These are phyloP conservation scores for Penicillium samsonianum DNA, from an alignment of 495 filamentous ascomycete genomes.

Conservation along the genomic window DNA sequence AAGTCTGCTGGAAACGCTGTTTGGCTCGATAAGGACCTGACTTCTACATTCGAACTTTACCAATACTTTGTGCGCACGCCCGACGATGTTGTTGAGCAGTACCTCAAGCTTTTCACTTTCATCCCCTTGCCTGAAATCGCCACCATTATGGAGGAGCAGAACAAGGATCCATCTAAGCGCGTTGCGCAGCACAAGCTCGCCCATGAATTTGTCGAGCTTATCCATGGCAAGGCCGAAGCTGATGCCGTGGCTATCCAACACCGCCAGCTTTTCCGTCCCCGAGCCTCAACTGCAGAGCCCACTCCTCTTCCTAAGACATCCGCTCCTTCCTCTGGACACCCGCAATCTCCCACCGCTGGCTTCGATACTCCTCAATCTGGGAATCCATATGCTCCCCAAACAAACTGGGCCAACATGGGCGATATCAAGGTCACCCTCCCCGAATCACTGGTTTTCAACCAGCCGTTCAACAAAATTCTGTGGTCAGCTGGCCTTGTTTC, in stretches of 20 bases:
- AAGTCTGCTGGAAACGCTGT: conserved; percentile 94
- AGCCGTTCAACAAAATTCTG: conserved; percentile 63
- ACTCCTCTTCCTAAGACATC: conserved; percentile 40
- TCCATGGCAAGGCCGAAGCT: conserved; percentile 68
- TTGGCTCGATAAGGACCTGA: conserved; percentile 84
- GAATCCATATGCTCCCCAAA: conserved; percentile 44
- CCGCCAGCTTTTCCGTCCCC: conserved; percentile 53
- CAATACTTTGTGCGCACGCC: conserved; percentile 85
- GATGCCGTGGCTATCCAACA: conserved; percentile 58
- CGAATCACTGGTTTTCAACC: conserved; percentile 59
- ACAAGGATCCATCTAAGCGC: conserved; percentile 63
- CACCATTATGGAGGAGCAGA: conserved; percentile 65
- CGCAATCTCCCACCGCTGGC: conserved; percentile 23
- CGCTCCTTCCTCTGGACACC: conserved; percentile 19
- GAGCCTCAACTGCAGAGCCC: conserved; percentile 42
- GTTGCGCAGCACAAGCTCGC: conserved; percentile 82
- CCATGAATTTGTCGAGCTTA: conserved; percentile 71
- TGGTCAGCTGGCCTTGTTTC: conserved; percentile 66
- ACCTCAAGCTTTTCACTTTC: conserved; percentile 92
- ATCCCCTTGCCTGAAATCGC: conserved; percentile 66
- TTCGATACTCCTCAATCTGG: conserved; percentile 43
- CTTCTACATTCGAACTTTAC: conserved; percentile 82
- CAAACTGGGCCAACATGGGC: conserved; percentile 52
- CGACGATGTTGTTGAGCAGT: conserved; percentile 74
- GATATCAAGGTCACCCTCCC: conserved; percentile 62